Evolutionary conservation across 768 basidiomycete genomes (phyloP), one percentile per base, ranked within the genome.

Genomic region (Russula earlei): DNA sequence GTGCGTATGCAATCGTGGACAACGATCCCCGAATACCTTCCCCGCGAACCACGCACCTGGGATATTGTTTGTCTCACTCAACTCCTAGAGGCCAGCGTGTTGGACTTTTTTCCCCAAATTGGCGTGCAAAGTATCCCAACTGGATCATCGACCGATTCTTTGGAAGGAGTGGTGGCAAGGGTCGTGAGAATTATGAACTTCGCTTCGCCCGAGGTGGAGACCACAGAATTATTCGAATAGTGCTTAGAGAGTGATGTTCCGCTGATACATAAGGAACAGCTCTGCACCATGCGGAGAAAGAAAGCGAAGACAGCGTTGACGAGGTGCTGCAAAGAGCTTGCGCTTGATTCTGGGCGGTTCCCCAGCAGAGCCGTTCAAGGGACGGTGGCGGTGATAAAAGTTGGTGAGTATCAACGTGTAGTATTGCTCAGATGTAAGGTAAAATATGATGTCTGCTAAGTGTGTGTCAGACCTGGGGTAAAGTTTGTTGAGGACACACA

Each of bases 1-100:
- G 1, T 46, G 80, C 73, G 19, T 84, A 85, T 63, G 78, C 76
- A 14, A 75, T 84, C 31, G 79, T 80, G 40, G 80, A 81, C 62
- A 71, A 72, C 24, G 71, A 75, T 4, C 71, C 73, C 0, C 61
- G 65, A 0, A 71, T 69, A 2, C 77, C 74, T 0, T 83, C 77
- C 0, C 63, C 70, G 47, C 70, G 76, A 38, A 70, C 70, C 50
- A 82, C 80, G 0, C 79, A 79, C 65, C 71, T 84, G 33, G 84
- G 79, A 0, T 82, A 82, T 64, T 70, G 77, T 56, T 71, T 84
- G 38, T 79, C 80, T 5, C 80, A 84, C 58, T 73, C 77, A 0
- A 67, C 68, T 2, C 70, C 70, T 3, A 73, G 65, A 0, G 69
- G 70, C 0, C 63, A 55, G 25, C 63, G 62, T 2, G 61, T 67